Percentiles rank a stretch among this genome's conserved stretches.
phyloP scores from a whole-genome alignment of 2,329 filamentous ascomycete genomes.

The Sporothrix inflata region DNA sequence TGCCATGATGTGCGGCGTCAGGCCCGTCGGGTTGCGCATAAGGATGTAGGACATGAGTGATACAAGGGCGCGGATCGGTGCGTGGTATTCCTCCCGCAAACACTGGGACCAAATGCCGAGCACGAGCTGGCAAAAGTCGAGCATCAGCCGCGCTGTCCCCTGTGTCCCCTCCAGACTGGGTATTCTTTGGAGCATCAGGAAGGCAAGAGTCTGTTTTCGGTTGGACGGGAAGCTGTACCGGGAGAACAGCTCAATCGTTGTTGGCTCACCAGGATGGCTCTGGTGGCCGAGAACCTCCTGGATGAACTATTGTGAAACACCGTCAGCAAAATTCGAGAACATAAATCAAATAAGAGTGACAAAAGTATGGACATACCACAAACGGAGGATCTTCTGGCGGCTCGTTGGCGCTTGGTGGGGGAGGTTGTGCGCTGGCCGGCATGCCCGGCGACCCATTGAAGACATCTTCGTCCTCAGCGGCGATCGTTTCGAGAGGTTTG shows the following conservation, averaged over 20 bases:
- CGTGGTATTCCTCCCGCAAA: conserved; percentile 63
- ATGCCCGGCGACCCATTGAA: not conserved
- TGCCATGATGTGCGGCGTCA: conserved; percentile 62
- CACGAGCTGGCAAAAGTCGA: conserved; percentile 66
- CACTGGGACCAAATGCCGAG: conserved; percentile 71
- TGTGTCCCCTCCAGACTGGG: conserved; percentile 56
- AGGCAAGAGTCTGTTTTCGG: conserved; percentile 66
- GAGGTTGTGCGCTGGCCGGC: not conserved
- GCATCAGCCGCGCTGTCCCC: conserved; percentile 59
- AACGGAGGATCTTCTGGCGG: conserved; percentile 42
- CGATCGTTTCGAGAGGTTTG: conserved; percentile 59
- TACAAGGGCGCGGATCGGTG: conserved; percentile 67
- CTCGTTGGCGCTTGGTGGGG: not conserved
- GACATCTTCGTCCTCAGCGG: conserved; percentile 26
- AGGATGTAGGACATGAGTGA: conserved; percentile 67
- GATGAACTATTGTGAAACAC: conserved; percentile 50
- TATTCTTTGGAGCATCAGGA: conserved; percentile 69
- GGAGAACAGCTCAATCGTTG: conserved; percentile 69
- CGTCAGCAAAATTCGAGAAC: too few species aligned
- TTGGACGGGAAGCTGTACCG: conserved; percentile 67
- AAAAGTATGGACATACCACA: conserved; percentile 46
- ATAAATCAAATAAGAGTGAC: too few species aligned
- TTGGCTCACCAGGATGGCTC: conserved; percentile 56
- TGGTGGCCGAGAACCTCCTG: conserved; percentile 68
- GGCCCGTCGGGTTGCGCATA: conserved; percentile 60